These are phyloP conservation scores for Obelidium mucronatum DNA, from an alignment of 192 early-diverging fungal species.

Conservation along the genomic window DNA sequence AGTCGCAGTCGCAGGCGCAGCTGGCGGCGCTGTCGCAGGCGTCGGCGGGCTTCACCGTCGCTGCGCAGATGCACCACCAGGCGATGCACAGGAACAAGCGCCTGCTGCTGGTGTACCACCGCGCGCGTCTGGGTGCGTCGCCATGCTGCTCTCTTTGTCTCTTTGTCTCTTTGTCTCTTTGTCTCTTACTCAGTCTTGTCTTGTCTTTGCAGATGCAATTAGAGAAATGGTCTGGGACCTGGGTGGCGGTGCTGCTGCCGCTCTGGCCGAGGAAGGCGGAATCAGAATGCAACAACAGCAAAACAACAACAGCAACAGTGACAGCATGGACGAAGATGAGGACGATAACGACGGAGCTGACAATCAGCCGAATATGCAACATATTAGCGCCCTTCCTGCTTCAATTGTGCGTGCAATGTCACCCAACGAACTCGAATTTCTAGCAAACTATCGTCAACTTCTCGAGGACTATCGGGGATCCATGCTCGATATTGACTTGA, in stretches of 20 bases:
- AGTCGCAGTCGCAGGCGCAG: neutral
- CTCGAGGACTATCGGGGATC: constrained; percentile 73
- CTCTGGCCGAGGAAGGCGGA: constrained; percentile 40
- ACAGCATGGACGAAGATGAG: constrained; percentile 25
- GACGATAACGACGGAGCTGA: neutral
- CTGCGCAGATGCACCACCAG: constrained; percentile 59
- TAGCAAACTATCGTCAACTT: constrained; percentile 67
- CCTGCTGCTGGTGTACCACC: constrained; percentile 88
- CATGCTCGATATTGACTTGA: constrained; percentile 76
- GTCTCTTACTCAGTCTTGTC: neutral
- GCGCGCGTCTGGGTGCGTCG: constrained; percentile 58
- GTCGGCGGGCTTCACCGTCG: constrained; percentile 34
- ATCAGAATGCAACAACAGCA: too few relatives aligned
- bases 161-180: too few relatives aligned
- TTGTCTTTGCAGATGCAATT: constrained; percentile 54
- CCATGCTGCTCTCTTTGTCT: neutral
- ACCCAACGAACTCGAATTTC: constrained; percentile 69
- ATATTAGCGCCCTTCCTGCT: constrained; percentile 47
- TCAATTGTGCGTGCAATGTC: constrained; percentile 44
- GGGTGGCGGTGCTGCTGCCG: constrained; percentile 54
- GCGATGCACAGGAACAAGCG: constrained; percentile 83
- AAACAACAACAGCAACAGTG: constrained; percentile 20
- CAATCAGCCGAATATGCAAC: neutral
- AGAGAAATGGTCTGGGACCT: constrained; percentile 73
- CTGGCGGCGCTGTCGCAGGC: constrained; percentile 5